A percentile compares a stretch with the other conserved stretches of the same genome.
phyloP scores from a whole-genome alignment of 2,329 filamentous ascomycete species.

The Chaetomium sp. region DNA sequence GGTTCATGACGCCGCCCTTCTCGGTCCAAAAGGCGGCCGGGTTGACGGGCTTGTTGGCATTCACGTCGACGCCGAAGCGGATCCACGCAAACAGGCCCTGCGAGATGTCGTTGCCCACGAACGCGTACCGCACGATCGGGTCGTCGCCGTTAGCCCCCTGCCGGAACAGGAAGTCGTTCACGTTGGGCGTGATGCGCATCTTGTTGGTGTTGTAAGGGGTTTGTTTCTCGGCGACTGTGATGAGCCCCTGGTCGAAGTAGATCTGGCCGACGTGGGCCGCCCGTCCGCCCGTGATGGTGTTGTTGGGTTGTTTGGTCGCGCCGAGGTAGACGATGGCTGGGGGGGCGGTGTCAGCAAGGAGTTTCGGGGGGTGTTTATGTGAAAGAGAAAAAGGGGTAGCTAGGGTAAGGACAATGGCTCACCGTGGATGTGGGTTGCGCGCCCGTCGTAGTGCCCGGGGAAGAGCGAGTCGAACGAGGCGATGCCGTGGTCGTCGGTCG shows the following conservation, averaged over 20 bases:
- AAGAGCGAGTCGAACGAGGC: constrained; percentile 46
- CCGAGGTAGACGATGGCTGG: constrained; percentile 37
- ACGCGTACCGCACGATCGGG: constrained; percentile 37
- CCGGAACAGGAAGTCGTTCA: constrained; percentile 37
- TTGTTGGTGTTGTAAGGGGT: constrained; percentile 37
- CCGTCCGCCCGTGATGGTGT: constrained; percentile 36
- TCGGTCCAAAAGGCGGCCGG: constrained; percentile 36
- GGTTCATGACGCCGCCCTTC: constrained; percentile 37
- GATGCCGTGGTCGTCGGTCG: constrained; percentile 44
- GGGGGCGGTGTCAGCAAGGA: constrained; percentile 1
- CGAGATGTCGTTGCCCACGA: constrained; percentile 34
- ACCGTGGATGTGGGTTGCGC: constrained; percentile 51
- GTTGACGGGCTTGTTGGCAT: constrained; percentile 32
- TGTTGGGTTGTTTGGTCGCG: constrained; percentile 48
- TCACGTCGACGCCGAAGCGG: constrained; percentile 38
- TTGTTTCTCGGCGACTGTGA: constrained; percentile 31
- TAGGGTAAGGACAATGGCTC: constrained; percentile 26
- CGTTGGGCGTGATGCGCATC: constrained; percentile 33
- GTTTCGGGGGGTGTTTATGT: background rate
- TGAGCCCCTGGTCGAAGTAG: constrained; percentile 39
- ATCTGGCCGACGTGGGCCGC: constrained; percentile 38
- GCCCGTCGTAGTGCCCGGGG: constrained; percentile 51
- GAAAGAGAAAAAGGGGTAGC: background rate
- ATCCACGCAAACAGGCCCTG: constrained; percentile 40
- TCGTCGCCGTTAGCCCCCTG: constrained; percentile 38